Base-by-base conservation (phyloP, 306 rosid genomes). In the Cyclanthera cordifolia region DNA sequence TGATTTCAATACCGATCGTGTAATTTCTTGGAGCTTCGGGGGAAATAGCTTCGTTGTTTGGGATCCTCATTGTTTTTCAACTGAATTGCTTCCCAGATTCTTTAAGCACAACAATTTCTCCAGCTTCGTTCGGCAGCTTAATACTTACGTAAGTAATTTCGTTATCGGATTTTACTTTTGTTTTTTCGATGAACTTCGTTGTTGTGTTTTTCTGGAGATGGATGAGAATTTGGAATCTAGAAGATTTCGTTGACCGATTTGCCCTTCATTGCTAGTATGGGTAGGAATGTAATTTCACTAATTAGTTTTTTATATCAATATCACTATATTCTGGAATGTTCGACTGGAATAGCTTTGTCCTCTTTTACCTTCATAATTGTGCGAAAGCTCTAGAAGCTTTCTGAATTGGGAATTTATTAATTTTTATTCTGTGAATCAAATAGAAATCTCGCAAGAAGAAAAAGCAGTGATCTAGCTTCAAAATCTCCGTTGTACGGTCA, bases 61-160 rank as follows among this genome's bases (percentile, higher is more conserved):
- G 89, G 96, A 92, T 75, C 87, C 89, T 46, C 85, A 83, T 73
- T 72, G 79, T 10, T 92, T 92, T 76, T 88, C 90, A 5, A 58
- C 63, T 17, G 43, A 25, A 71, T 83, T 92, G 8, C 84, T 92
- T 11, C 96, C 96, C 1, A 77, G 73, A 67, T 84, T 77, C 80
- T 92, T 92, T 85, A 92, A 92, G 80, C 97, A 92, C 77, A 84
- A 80, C 68, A 92, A 92, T 50, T 92, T 91, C 82, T 86, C 97
- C 21, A 91, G 96, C 81, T 91, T 91, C 79, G 95, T 91, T 28
- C 81, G 97, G 70, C 97, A 91, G 81, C 83, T 92, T 34, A 89
- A 92, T 79, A 92, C 96, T 76, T 89, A 89, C 50, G 97, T 92
- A 82, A 85, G 95, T 80, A 5, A 50, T 69, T 23, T 8, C 11